Percentiles rank a stretch among this genome's conserved stretches.
These are phyloP conservation scores for Phytophthora pisi DNA, from an alignment of 352 stramenopile species.

Conservation along the genomic window DNA sequence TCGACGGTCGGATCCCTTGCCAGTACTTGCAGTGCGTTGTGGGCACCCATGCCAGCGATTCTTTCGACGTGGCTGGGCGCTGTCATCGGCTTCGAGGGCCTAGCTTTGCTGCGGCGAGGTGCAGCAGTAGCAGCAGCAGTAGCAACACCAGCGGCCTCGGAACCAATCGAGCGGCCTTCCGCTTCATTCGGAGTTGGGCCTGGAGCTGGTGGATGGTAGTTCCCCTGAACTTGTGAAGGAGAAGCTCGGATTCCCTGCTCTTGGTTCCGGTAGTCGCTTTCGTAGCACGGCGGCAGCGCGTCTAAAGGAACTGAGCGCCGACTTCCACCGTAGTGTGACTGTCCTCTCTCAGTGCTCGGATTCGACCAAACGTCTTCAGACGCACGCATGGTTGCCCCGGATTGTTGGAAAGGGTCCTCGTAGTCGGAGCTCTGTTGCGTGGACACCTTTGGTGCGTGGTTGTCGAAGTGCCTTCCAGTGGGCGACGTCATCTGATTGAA, in stretches of 20 bases:
- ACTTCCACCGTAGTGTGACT: background rate
- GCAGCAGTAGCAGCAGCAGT: conserved; percentile 3
- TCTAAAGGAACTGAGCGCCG: background rate
- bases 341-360: background rate
- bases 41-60: conserved; percentile 15
- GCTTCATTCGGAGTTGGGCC: background rate
- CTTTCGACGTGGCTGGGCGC: conserved; percentile 11
- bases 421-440: conserved; percentile 16
- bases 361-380: conserved; percentile 22
- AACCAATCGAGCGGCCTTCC: background rate
- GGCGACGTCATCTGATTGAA: conserved; percentile 19
- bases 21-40: conserved; percentile 21
- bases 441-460: conserved; percentile 14
- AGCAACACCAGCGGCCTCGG: background rate
- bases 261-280: background rate
- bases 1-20: conserved; percentile 15
- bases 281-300: background rate
- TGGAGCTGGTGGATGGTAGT: conserved; percentile 3
- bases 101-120: conserved; percentile 6
- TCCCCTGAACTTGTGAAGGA: conserved; percentile 4
- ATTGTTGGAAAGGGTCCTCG: conserved; percentile 17
- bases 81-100: background rate
- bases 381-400: conserved; percentile 7
- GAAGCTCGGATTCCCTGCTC: background rate
- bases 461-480: background rate